Evolutionary conservation across 2,329 filamentous ascomycete species (phyloP).

Genomic region (Atkinsonella hypoxylon): DNA sequence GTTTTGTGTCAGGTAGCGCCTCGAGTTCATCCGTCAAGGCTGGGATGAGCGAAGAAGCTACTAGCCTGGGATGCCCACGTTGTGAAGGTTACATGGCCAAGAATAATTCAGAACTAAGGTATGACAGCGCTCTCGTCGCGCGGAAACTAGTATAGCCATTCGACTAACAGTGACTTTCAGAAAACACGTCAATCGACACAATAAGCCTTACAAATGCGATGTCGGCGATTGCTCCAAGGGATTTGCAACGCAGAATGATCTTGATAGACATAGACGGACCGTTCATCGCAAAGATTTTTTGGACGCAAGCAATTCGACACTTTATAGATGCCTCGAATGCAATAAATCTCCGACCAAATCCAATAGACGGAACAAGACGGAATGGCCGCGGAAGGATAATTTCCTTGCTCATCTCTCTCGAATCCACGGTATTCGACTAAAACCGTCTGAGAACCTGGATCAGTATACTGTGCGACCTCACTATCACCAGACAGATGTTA

Average conservation of each 20-base stretch:
- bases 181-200: conserved; percentile 63
- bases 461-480: conserved; percentile 16
- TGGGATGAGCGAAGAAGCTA: conserved; percentile 8
- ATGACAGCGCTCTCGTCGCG: background rate
- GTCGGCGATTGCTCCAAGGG: conserved; percentile 49
- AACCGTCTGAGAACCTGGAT: conserved; percentile 26
- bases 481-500: conserved; percentile 6
- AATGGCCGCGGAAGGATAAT: conserved; percentile 76
- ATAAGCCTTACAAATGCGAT: conserved; percentile 53
- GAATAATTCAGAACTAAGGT: conserved; percentile 8
- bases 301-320: conserved; percentile 7
- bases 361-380: conserved; percentile 34
- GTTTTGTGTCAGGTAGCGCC: conserved; percentile 27
- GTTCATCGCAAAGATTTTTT: conserved; percentile 45
- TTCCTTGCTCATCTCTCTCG: conserved; percentile 68
- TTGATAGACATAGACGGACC: conserved; percentile 64
- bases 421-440: conserved; percentile 41
- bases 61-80: background rate
- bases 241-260: conserved; percentile 71
- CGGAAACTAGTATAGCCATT: background rate
- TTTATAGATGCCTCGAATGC: conserved; percentile 10
- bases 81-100: conserved; percentile 2
- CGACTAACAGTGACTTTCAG: conserved; percentile 29
- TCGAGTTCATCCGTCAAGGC: conserved; percentile 31
- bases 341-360: conserved; percentile 10